phyloP scores from a whole-genome alignment of 768 basidiomycete genomes.

The Tylopilus cervinicoccineus region DNA sequence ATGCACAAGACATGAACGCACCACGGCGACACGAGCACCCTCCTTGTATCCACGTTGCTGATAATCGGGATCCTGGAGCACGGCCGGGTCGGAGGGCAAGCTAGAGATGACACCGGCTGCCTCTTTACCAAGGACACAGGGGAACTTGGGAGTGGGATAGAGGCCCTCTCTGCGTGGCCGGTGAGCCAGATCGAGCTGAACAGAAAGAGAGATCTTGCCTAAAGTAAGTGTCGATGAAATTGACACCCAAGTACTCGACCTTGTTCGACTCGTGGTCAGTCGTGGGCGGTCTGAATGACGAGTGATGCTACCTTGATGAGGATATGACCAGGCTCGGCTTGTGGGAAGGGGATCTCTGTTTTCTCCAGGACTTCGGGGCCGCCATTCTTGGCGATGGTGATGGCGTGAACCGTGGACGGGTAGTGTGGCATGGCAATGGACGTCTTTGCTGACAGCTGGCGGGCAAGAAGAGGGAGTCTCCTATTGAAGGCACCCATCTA shows the following conservation, averaged over 20 bases:
- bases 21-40: conserved; percentile 72
- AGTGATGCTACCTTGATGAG: conserved; percentile 34
- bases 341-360: conserved; percentile 62
- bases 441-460: conserved; percentile 30
- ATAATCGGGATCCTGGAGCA: conserved; percentile 58
- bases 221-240: conserved; percentile 85
- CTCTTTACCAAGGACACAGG: conserved; percentile 74
- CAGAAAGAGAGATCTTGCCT: conserved; percentile 41
- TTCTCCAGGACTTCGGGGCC: conserved; percentile 75
- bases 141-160: conserved; percentile 56
- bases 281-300: background rate
- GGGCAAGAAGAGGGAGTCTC: conserved; percentile 23
- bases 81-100: conserved; percentile 62
- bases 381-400: conserved; percentile 70
- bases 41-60: conserved; percentile 60
- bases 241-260: conserved; percentile 77
- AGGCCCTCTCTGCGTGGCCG: conserved; percentile 49
- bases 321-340: conserved; percentile 56
- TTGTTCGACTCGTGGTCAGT: conserved; percentile 25
- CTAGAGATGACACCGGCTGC: conserved; percentile 70
- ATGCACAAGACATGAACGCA: conserved; percentile 33
- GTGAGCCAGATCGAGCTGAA: background rate
- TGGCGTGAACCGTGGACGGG: conserved; percentile 63
- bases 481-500: conserved; percentile 12
- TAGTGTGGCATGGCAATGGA: conserved; percentile 44